Evolutionary conservation across 371 early-diverging fungal genomes (phyloP).

Genomic region (Actinomortierella ambigua): DNA sequence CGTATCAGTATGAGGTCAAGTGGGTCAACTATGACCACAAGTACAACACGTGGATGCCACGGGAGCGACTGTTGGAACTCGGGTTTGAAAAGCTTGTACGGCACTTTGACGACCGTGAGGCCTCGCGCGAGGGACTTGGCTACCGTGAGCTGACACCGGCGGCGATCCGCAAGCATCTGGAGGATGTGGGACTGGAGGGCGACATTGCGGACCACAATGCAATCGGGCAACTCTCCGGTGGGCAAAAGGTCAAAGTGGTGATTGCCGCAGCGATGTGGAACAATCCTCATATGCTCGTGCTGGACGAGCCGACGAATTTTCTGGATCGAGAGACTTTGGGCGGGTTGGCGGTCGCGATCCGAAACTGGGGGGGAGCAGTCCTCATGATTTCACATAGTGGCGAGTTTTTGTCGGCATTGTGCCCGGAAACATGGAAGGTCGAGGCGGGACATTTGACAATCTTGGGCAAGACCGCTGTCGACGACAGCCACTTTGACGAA

Average conservation of each 20-base stretch:
- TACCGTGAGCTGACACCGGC: conserved; percentile 70
- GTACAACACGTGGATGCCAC: conserved; percentile 74
- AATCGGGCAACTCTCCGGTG: conserved; percentile 80
- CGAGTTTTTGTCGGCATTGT: conserved; percentile 78
- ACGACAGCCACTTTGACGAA: conserved; percentile 66
- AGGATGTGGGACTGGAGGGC: conserved; percentile 81
- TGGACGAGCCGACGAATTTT: conserved; percentile 91
- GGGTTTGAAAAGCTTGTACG: conserved; percentile 81
- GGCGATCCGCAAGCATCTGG: conserved; percentile 71
- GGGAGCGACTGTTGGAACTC: conserved; percentile 71
- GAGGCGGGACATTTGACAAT: conserved; percentile 61
- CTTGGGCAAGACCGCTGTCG: conserved; percentile 62
- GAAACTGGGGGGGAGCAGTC: conserved; percentile 85
- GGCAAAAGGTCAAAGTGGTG: conserved; percentile 89
- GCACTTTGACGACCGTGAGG: conserved; percentile 82
- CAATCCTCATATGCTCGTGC: conserved; percentile 81
- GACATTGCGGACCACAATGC: conserved; percentile 78
- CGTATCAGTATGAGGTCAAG: conserved; percentile 86
- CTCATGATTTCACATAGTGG: conserved; percentile 89
- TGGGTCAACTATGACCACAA: conserved; percentile 74
- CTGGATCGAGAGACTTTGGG: conserved; percentile 89
- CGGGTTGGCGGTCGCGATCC: conserved; percentile 82
- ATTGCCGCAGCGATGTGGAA: conserved; percentile 87
- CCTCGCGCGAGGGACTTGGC: conserved; percentile 75
- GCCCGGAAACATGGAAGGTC: conserved; percentile 81